Conservation (phyloP, 2,329 filamentous ascomycete species). For the Dryadomyces quercus-mongolicae region DNA sequence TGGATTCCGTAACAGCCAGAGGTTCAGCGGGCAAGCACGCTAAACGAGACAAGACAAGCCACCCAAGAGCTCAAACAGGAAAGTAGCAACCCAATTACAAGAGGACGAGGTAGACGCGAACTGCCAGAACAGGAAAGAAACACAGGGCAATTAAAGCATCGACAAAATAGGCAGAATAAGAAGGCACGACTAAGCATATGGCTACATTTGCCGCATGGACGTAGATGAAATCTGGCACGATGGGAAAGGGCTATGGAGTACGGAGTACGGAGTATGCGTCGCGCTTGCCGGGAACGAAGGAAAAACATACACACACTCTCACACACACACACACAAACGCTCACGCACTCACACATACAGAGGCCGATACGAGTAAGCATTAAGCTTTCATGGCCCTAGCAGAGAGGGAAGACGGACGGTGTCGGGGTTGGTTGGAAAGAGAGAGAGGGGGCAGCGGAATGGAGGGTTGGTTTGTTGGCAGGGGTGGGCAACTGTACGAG, state of each 20-base stretch:
- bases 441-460: not conserved
- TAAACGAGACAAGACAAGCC: slow-evolving; percentile 3
- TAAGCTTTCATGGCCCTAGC: not conserved
- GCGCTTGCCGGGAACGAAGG: not conserved
- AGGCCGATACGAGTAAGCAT: not conserved
- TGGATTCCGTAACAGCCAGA: slow-evolving; percentile 7
- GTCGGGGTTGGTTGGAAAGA: slow-evolving; percentile 23
- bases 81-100: not conserved
- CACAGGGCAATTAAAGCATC: not conserved
- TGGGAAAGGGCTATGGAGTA: not conserved
- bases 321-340: too few relatives aligned
- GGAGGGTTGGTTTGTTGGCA: not conserved
- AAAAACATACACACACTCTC: not conserved
- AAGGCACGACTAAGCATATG: not conserved
- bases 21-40: slow-evolving; percentile 4
- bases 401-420: slow-evolving; percentile 16
- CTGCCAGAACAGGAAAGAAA: not conserved
- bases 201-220: not conserved
- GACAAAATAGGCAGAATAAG: not conserved
- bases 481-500: not conserved
- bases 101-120: slow-evolving; percentile 1
- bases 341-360: too few relatives aligned
- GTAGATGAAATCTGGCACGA: not conserved
- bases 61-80: slow-evolving; percentile 2
- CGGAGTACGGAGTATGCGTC: not conserved